Percentiles rank a stretch among this genome's conserved stretches.
Evolutionary conservation across 495 filamentous ascomycete species (phyloP).

Genomic region (Xylaria palmicola): DNA sequence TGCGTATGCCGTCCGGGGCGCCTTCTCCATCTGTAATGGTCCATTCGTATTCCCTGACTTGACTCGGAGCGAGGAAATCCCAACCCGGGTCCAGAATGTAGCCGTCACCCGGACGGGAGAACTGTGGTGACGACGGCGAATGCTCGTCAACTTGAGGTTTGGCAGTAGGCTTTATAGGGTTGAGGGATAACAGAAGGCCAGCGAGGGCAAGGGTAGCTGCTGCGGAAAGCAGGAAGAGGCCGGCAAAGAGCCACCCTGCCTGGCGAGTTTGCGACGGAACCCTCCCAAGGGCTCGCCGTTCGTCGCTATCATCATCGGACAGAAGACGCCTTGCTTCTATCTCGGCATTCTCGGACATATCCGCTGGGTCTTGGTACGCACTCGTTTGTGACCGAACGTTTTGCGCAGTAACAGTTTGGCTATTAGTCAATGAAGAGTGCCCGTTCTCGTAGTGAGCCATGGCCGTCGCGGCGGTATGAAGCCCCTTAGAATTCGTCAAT

Average conservation of each 20-base stretch:
- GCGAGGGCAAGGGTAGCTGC: not conserved
- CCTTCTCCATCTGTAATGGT: constrained; percentile 47
- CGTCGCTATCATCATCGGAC: not conserved
- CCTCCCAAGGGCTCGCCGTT: not conserved
- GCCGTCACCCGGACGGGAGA: not conserved
- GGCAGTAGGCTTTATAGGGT: not conserved
- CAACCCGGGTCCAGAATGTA: constrained; percentile 48
- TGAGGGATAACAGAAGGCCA: constrained; percentile 8
- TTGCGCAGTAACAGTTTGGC: not conserved
- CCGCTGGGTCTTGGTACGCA: not conserved
- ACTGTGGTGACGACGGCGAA: not conserved
- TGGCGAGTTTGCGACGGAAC: not conserved
- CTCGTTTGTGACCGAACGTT: not conserved
- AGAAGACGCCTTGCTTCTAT: not conserved
- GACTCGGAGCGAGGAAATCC: constrained; percentile 42
- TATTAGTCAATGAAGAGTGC: not conserved
- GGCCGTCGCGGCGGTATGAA: not conserved
- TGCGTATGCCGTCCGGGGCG: constrained; percentile 54
- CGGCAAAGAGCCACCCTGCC: not conserved
- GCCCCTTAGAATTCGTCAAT: not conserved
- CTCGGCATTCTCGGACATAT: not conserved
- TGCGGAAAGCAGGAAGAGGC: not conserved
- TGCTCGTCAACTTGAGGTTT: not conserved
- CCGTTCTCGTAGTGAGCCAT: not conserved
- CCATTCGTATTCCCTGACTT: constrained; percentile 49